Evolutionary conservation across 176 grass and related monocot species (phyloP).

Genomic region (Calamus simplicifolius): DNA sequence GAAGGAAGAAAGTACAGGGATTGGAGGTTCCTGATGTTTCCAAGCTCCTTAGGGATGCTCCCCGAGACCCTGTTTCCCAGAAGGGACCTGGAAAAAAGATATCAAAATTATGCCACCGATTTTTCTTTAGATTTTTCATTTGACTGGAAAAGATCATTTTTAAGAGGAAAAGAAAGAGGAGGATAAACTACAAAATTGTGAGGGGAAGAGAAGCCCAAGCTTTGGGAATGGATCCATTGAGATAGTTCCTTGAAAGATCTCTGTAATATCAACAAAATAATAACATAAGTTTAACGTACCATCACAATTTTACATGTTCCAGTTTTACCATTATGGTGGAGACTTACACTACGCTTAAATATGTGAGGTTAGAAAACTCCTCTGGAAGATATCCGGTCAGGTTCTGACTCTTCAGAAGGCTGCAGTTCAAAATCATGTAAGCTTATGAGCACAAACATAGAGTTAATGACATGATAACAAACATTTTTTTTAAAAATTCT

Average conservation of each 20-base stretch:
- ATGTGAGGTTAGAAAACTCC: slow-evolving; percentile 7
- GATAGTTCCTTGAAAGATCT: slow-evolving; percentile 2
- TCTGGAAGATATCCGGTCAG: slow-evolving; percentile 4
- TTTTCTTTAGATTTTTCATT: too few species aligned
- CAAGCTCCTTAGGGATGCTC: neutral
- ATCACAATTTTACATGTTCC: too few species aligned
- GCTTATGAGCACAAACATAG: too few species aligned
- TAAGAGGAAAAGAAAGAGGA: too few species aligned
- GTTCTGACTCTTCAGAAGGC: slow-evolving; percentile 3
- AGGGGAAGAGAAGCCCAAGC: neutral
- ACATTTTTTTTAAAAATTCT: too few species aligned
- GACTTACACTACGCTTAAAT: slow-evolving; percentile 7
- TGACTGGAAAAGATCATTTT: too few species aligned
- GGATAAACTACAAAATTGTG: neutral
- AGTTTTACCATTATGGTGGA: neutral
- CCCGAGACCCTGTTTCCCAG: neutral
- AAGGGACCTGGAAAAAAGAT: neutral
- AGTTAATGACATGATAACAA: too few species aligned
- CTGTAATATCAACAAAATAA: neutral
- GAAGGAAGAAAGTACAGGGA: neutral
- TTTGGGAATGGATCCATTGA: neutral
- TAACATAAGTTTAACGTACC: neutral
- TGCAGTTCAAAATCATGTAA: neutral
- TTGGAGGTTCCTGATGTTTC: neutral
- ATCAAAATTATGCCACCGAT: too few species aligned